Conservation (phyloP, 768 basidiomycete species). For the Tricholoma sp. region DNA sequence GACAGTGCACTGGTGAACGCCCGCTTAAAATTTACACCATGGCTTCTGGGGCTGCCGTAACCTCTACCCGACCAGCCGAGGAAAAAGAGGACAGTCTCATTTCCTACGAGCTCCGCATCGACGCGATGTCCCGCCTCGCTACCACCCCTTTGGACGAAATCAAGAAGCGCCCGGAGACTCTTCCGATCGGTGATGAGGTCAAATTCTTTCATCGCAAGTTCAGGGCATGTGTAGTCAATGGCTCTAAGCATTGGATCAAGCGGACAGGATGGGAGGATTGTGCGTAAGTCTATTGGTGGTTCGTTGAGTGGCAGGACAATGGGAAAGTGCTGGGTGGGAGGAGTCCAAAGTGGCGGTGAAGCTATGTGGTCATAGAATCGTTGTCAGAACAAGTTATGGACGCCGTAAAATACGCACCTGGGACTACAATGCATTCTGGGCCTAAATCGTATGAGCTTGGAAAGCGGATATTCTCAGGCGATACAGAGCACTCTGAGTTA, state of each 20-base stretch:
- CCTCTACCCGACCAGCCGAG: slow-evolving; percentile 15
- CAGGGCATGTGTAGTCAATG: slow-evolving; percentile 9
- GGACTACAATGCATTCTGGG: slow-evolving; percentile 7
- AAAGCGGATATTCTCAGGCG: slow-evolving; percentile 7
- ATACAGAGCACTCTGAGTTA: slow-evolving; percentile 4
- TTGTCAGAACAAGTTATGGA: not conserved
- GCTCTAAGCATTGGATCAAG: slow-evolving; percentile 12
- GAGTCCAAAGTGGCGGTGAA: slow-evolving; percentile 13
- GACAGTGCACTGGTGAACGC: slow-evolving; percentile 12
- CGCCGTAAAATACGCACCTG: not conserved
- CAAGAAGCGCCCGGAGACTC: slow-evolving; percentile 14
- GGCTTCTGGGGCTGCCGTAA: not conserved
- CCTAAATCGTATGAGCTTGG: slow-evolving; percentile 15
- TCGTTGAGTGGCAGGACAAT: slow-evolving; percentile 6
- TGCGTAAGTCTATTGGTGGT: slow-evolving; percentile 11
- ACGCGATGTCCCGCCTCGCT: slow-evolving; percentile 8
- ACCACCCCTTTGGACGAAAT: slow-evolving; percentile 6
- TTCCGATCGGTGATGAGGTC: slow-evolving; percentile 17
- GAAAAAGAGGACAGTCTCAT: slow-evolving; percentile 14
- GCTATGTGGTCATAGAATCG: not conserved
- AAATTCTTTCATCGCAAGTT: slow-evolving; percentile 6
- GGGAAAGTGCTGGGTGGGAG: slow-evolving; percentile 9
- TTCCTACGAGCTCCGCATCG: slow-evolving; percentile 13
- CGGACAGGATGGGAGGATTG: slow-evolving; percentile 9
- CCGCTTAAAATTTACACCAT: slow-evolving; percentile 15